Evolutionary conservation across 2,329 filamentous ascomycete genomes (phyloP).

Genomic region (Phialophora macrospora): DNA sequence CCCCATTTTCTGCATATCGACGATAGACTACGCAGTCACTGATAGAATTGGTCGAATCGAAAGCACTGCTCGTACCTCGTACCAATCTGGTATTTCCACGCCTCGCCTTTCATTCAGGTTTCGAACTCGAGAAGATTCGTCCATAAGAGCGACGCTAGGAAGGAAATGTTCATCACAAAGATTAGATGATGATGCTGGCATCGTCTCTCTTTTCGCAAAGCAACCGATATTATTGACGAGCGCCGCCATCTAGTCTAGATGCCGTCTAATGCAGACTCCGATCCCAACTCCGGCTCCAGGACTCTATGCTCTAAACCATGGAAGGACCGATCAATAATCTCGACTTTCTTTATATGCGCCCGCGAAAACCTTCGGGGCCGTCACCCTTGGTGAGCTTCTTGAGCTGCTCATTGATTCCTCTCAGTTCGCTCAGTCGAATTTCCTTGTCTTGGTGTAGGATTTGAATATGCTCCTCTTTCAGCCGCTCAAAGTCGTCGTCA

Average conservation of each 20-base stretch:
- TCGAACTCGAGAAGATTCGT: not conserved
- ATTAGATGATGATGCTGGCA: not conserved
- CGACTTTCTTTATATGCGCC: not conserved
- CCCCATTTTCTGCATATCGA: too few relatives aligned
- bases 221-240: not conserved
- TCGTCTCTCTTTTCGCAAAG: not conserved
- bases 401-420: constrained; percentile 32
- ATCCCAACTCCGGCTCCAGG: not conserved
- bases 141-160: not conserved
- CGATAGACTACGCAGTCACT: not conserved
- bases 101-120: not conserved
- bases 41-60: not conserved
- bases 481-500: constrained; percentile 63
- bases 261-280: not conserved
- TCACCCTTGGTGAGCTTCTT: constrained; percentile 6
- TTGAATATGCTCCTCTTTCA: constrained; percentile 62
- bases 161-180: not conserved
- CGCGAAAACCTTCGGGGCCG: not conserved
- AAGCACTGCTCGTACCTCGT: too few relatives aligned
- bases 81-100: not conserved
- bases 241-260: not conserved
- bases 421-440: constrained; percentile 21
- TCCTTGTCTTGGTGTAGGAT: constrained; percentile 41
- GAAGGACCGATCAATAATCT: not conserved
- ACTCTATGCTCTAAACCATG: not conserved